A percentile compares a stretch with the other conserved stretches of the same genome.
phyloP scores from a whole-genome alignment of 2,329 filamentous ascomycete species.

The Albifimbria verrucaria region DNA sequence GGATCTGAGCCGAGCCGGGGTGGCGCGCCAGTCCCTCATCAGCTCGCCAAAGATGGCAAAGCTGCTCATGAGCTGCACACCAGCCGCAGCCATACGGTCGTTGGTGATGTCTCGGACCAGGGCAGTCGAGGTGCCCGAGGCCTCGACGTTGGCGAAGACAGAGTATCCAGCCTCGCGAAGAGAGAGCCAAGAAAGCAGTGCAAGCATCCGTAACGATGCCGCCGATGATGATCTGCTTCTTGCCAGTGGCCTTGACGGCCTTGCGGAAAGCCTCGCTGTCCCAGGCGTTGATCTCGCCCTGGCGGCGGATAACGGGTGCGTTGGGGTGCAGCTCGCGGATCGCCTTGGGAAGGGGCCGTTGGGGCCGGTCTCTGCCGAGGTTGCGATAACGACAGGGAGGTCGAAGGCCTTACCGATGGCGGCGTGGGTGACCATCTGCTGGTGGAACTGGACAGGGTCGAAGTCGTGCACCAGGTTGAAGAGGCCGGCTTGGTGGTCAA shows the following conservation, averaged over 20 bases:
- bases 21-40: conserved; percentile 67
- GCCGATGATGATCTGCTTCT: conserved; percentile 67
- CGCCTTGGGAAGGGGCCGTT: conserved; percentile 71
- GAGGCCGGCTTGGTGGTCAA: conserved; percentile 34
- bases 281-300: conserved; percentile 75
- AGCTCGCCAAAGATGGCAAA: conserved; percentile 65
- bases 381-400: conserved; percentile 67
- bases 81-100: conserved; percentile 62
- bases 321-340: conserved; percentile 65
- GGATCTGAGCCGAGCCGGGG: conserved; percentile 49
- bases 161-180: conserved; percentile 68
- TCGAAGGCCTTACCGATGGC: conserved; percentile 63
- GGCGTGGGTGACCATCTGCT: conserved; percentile 66
- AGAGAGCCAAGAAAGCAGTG: conserved; percentile 68
- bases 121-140: conserved; percentile 61
- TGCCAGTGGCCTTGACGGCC: conserved; percentile 62
- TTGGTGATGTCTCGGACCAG: conserved; percentile 63
- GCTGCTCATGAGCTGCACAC: conserved; percentile 60
- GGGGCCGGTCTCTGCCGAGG: conserved; percentile 64
- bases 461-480: conserved; percentile 58
- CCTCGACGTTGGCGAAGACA: conserved; percentile 72
- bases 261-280: conserved; percentile 67
- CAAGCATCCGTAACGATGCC: conserved; percentile 75
- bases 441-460: conserved; percentile 60
- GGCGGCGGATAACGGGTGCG: conserved; percentile 62